Base-by-base conservation (phyloP, 2,329 filamentous ascomycete genomes). In the Metarhizium brunneum region DNA sequence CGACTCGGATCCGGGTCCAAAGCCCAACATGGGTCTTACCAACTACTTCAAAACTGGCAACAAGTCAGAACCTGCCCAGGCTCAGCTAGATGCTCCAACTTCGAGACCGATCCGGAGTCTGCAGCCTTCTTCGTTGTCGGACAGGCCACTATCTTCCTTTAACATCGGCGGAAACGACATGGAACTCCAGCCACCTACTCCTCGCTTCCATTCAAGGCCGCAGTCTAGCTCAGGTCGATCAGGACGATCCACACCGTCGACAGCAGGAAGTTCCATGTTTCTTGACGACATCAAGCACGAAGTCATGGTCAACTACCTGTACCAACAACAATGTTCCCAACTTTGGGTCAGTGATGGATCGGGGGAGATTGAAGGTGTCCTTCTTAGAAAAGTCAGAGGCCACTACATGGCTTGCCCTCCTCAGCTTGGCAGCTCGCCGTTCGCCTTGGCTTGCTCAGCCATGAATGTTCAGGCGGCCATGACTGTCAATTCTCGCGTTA, bases 271-370 rank as follows among this genome's bases (percentile, higher is more conserved):
- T 64, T 82, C 79, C 43, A 70, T 78, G 56, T 78, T 86, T 57
- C 69, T 87, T 11, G 85, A 88, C 57, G 86, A 88, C 59, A 87
- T 90, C 70, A 88, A 87, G 69, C 85, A 90, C 65, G 87, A 91
- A 69, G 85, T 91, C 58, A 91, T 91, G 87, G 86, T 88, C 58
- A 90, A 88, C 71, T 90, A 89, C 67, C 75, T 92, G 30, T 90
- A 90, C 69, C 87, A 91, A 68, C 86, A 91, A 67, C 87, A 90
- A 71, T 90, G 86, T 65, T 80, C 82, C 13, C 81, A 83, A 58
- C 77, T 90, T 38, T 91, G 88, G 88, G 83, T 90, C 20, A 82
- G 82, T 36, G 85, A 89, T 62, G 82, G 80, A 40, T 84, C 78
- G 51, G 85, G 85, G 13, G 81, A 86, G 61, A 69, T 83, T 6